Percentiles rank a stretch among this genome's conserved stretches.
These are phyloP conservation scores for Saposhnikovia divaricata DNA, from an alignment of 129 eudicot species.

Conservation along the genomic window DNA sequence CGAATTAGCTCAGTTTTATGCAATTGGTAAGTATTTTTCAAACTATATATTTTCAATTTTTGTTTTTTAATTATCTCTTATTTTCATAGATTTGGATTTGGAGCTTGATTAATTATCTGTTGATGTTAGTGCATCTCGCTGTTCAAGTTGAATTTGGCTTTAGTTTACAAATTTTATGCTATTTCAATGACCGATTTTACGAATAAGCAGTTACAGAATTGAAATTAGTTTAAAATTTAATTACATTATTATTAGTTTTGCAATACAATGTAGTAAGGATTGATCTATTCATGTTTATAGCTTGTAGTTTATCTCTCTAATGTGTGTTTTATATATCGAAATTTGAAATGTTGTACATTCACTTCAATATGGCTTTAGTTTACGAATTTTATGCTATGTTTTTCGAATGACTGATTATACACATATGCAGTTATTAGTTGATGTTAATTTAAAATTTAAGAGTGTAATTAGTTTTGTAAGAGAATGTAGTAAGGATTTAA, in stretches of 20 bases:
- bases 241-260: background rate
- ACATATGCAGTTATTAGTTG: background rate
- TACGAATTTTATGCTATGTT: background rate
- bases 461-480: background rate
- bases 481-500: background rate
- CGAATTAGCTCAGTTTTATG: too few relatives aligned
- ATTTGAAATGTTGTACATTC: too few relatives aligned
- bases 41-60: too few relatives aligned
- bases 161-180: background rate
- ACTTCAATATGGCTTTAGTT: too few relatives aligned
- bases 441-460: background rate
- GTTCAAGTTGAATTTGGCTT: background rate
- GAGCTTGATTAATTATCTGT: too few relatives aligned
- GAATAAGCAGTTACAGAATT: background rate
- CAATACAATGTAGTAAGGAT: background rate
- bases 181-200: background rate
- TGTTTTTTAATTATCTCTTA: too few relatives aligned
- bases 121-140: background rate
- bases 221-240: too few relatives aligned
- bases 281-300: background rate
- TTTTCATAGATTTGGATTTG: too few relatives aligned
- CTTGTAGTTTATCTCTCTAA: too few relatives aligned
- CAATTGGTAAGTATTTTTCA: too few relatives aligned
- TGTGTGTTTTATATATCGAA: too few relatives aligned
- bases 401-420: background rate